Percentiles rank a stretch among this genome's conserved stretches.
These are phyloP conservation scores for Glycine soja DNA, from an alignment of 306 rosid genomes.

Conservation along the genomic window DNA sequence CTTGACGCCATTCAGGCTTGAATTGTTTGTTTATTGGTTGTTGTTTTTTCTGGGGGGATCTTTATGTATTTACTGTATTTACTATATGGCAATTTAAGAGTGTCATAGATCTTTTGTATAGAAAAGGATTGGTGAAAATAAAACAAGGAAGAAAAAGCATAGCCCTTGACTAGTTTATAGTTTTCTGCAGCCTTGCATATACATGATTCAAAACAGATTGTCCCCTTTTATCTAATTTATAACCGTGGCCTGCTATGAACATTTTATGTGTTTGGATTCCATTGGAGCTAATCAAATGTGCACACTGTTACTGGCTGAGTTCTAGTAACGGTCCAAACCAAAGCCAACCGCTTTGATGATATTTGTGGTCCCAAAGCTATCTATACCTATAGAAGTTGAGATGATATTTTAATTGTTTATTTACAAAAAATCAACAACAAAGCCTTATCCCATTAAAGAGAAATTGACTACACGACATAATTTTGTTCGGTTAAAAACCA, in stretches of 20 bases:
- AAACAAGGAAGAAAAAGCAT: conserved; percentile 36
- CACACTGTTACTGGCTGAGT: not conserved
- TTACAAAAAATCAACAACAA: too few species aligned
- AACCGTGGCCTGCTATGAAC: conserved; percentile 16
- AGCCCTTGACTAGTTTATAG: not conserved
- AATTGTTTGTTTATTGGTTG: not conserved
- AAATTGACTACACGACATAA: too few species aligned
- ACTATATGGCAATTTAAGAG: not conserved
- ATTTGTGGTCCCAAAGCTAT: too few species aligned
- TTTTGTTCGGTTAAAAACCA: too few species aligned
- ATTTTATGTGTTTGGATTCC: not conserved
- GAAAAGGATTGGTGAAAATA: conserved; percentile 32
- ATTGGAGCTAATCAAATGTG: conserved; percentile 8
- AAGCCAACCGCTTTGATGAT: not conserved
- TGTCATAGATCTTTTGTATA: not conserved
- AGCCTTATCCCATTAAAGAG: too few species aligned
- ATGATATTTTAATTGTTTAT: too few species aligned
- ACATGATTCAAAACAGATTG: too few species aligned
- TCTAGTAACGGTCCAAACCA: conserved; percentile 34
- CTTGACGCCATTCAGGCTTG: not conserved
- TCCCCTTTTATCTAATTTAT: not conserved
- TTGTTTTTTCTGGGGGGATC: not conserved
- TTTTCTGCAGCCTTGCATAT: conserved; percentile 16
- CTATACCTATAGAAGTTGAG: too few species aligned
- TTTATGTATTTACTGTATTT: not conserved